Evolutionary conservation across 176 grass and related monocot genomes (phyloP).

Genomic region (Musa schizocarpa): DNA sequence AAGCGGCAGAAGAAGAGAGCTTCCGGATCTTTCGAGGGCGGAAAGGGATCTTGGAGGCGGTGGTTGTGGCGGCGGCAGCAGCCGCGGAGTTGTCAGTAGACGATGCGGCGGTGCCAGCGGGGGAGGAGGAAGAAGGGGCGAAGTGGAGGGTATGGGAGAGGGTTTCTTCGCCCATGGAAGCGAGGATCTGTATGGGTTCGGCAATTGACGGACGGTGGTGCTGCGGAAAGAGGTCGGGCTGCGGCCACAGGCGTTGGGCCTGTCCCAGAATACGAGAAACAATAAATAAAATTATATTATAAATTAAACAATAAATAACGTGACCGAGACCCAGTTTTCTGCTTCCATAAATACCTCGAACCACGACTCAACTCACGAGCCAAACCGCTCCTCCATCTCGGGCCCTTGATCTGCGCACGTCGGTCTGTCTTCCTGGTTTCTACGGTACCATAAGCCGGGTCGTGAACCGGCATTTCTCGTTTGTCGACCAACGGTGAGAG

Average conservation of each 20-base stretch:
- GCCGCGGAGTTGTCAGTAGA: neutral
- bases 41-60: constrained; percentile 18
- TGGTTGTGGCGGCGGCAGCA: neutral
- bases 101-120: neutral
- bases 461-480: no score
- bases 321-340: neutral
- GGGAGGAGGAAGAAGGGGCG: neutral
- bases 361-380: neutral
- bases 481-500: no score
- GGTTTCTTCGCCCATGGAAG: constrained; percentile 5
- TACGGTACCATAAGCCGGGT: no score
- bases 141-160: neutral
- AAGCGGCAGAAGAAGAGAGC: constrained; percentile 1
- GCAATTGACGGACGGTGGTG: neutral
- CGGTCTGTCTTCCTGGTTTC: neutral
- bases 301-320: neutral
- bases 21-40: constrained; percentile 24
- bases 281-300: neutral
- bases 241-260: neutral
- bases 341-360: neutral
- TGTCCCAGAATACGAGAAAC: neutral
- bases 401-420: neutral
- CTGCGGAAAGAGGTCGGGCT: neutral
- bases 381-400: neutral
- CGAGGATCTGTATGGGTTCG: neutral